phyloP scores from a whole-genome alignment of 192 early-diverging fungal genomes.

The Anaeromyces robustus region DNA sequence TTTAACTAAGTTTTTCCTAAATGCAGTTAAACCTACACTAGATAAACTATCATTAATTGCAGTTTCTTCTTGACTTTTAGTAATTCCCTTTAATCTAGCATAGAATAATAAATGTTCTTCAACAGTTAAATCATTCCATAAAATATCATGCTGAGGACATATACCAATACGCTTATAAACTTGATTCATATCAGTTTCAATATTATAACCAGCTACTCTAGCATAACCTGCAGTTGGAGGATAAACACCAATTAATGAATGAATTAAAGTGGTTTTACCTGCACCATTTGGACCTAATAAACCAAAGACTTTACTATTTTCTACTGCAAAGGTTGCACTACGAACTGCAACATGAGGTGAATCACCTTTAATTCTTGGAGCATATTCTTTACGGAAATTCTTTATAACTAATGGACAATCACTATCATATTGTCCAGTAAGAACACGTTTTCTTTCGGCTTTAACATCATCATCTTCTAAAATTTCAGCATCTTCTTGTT shows the following conservation, averaged over 20 bases:
- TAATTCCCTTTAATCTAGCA: slow-evolving; percentile 16
- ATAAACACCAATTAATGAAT: slow-evolving; percentile 14
- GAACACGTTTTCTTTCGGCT: slow-evolving; percentile 9
- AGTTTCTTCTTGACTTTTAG: neutral
- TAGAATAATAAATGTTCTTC: slow-evolving; percentile 21
- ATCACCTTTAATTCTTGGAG: neutral
- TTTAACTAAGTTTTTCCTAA: slow-evolving; percentile 11
- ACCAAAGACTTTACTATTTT: slow-evolving; percentile 3
- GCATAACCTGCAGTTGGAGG: slow-evolving; percentile 11
- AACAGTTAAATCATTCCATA: slow-evolving; percentile 24
- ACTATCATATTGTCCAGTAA: neutral
- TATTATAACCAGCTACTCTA: slow-evolving; percentile 8
- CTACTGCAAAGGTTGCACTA: too few relatives aligned
- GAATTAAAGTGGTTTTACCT: slow-evolving; percentile 19
- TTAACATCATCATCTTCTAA: slow-evolving; percentile 15
- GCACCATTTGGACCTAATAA: slow-evolving; percentile 12
- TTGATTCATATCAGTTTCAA: neutral
- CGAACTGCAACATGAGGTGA: neutral
- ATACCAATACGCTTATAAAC: slow-evolving; percentile 9
- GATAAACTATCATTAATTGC: too few relatives aligned
- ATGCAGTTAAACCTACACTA: too few relatives aligned
- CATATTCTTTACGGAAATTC: slow-evolving; percentile 9
- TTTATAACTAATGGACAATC: slow-evolving; percentile 11
- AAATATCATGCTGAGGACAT: slow-evolving; percentile 25
- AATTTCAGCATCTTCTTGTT: too few relatives aligned